These are phyloP conservation scores for Rhizomucor pusillus DNA, from an alignment of 371 early-diverging fungal species.

Conservation along the genomic window DNA sequence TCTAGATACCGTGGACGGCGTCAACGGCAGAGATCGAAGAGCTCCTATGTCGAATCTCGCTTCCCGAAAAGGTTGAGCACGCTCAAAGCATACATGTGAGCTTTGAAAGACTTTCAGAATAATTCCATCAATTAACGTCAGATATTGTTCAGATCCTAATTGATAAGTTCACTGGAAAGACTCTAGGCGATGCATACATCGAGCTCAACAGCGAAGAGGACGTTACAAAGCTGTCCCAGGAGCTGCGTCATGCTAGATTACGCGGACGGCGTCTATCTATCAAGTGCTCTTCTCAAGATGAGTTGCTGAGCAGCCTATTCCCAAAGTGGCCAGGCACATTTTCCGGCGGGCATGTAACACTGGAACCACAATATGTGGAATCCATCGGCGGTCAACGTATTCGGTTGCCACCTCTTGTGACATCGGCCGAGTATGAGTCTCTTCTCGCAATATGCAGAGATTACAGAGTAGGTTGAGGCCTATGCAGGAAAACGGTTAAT, in stretches of 20 bases:
- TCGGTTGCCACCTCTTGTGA: slow-evolving; percentile 34
- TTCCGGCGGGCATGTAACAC: slow-evolving; percentile 14
- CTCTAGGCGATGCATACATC: slow-evolving; percentile 44
- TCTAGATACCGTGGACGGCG: slow-evolving; percentile 36
- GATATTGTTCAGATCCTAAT: slow-evolving; percentile 16
- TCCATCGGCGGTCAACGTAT: not conserved
- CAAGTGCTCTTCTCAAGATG: slow-evolving; percentile 47
- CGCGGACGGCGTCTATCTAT: slow-evolving; percentile 54
- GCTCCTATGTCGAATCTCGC: slow-evolving; percentile 16
- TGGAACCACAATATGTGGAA: not conserved
- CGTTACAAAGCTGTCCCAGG: slow-evolving; percentile 25
- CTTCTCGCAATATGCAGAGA: slow-evolving; percentile 57
- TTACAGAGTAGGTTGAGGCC: slow-evolving; percentile 45
- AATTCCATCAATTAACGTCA: not conserved
- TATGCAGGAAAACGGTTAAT: not conserved
- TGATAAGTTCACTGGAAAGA: slow-evolving; percentile 52
- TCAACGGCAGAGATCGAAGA: slow-evolving; percentile 21
- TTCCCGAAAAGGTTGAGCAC: slow-evolving; percentile 15
- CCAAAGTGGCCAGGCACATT: slow-evolving; percentile 52
- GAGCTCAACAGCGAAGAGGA: slow-evolving; percentile 36
- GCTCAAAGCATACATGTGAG: slow-evolving; percentile 37
- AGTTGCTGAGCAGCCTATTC: slow-evolving; percentile 52
- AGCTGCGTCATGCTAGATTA: slow-evolving; percentile 32
- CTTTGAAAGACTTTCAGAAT: not conserved
- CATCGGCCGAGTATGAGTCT: slow-evolving; percentile 56